Evolutionary conservation across 2,329 filamentous ascomycete species (phyloP), one percentile per base, ranked within the genome.

Genomic region (Aspergillus phoenicis): DNA sequence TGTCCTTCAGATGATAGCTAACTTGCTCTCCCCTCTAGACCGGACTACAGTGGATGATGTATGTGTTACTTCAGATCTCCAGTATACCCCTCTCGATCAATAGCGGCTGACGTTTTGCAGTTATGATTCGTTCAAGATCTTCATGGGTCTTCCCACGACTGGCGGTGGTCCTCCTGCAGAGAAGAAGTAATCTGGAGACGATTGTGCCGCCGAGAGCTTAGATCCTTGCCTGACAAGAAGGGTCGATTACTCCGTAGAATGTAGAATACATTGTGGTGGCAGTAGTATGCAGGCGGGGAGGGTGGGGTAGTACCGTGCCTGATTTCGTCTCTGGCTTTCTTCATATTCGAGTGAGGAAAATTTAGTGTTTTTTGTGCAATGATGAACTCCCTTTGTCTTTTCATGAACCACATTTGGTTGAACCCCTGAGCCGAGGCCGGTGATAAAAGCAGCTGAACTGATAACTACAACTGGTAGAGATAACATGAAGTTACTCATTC

Each of bases 1-100:
- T 48, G 47, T 36, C 30, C 49, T 22, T 56, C 15, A 38, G 39
- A 28, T 0, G 20, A 28, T 33, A 17, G 57, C 70, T 75, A 68
- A 72, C 59, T 26, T 36, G 33, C 36, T 20, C 22, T 33, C n/a
- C 17, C 38, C 22, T 57, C 20, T 57, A 78, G 67, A 96, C 91
- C 20, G 91, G 91, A 61, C 80, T 96, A 63, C 93, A 97, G 81
- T 97, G 92, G 92, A 91, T 96, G 89, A 95, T 93, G 75, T 95
- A 93, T 80, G 89, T 85, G 22, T 51, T 43, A 8, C 15, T n/a
- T 53, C 11, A 11, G 7, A 8, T 57, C 15, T 30, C 53, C 10
- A n/a, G n/a, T 15, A 33, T 47, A 10, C n/a, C 28, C 41, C 30
- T 17, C 30, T 33, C 7, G 8, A 8, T 36, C n/a, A 28, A 55